Base-by-base conservation (phyloP, 2,329 filamentous ascomycete genomes). In the Myrmaecium sp. region DNA sequence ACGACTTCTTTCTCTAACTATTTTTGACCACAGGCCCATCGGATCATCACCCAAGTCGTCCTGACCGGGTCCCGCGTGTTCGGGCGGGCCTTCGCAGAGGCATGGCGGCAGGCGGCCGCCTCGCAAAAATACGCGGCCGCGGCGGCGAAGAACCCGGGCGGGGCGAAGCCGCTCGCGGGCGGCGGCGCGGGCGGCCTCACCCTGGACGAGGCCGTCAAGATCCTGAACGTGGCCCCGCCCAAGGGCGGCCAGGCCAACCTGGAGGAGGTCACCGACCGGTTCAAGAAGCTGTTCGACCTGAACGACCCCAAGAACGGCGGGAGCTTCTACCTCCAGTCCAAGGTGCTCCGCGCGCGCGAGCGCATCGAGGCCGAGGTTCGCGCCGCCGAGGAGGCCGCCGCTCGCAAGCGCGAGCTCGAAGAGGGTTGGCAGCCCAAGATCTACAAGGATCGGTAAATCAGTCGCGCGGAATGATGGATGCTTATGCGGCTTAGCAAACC, bases 251-350 rank as follows among this genome's bases (percentile, higher is more conserved):
- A 82, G 48, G 66, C 75, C 32, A 78, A 84, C 48, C 60, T 84
- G 49, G 79, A 84, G 42, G 66, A 76, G 37, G 73, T 93, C 29
- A 74, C 78, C 55, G 72, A 77, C 40, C 68, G 83, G 28, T 98
- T 95, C 65, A 95, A 95, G 69, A 73, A 76, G 37, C 60, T 98
- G 25, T 98, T 94, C 50, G 89, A 98, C 54, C 61, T 70, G 41
- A 98, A 98, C 58, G 80, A 98, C 37, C 86, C 89, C 7, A 66
- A 91, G 54, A 93, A 93, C 47, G 89, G 89, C 18, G 89, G 89
- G 28, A 94, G 83, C 44, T 98, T 98, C 57, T 98, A 98, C 55
- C 64, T 98, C 25, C 89, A 98, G 58, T 95, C 86, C 64, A 98
- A 98, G 60, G 72, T 98, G 29, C 57, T 95, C 40, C 66, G 89